phyloP scores from a whole-genome alignment of 306 rosid genomes.

The Rosa chinensis region DNA sequence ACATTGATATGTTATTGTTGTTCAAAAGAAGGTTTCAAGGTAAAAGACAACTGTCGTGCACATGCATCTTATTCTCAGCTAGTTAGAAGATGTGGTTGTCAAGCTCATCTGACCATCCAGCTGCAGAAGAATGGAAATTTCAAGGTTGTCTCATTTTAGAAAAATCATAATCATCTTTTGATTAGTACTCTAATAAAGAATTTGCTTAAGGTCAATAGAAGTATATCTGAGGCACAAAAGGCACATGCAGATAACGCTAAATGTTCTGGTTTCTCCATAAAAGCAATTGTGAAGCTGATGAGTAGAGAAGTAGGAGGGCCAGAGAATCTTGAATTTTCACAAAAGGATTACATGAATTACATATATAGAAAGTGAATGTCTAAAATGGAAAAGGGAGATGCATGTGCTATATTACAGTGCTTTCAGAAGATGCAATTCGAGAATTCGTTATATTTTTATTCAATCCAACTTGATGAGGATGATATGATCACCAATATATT shows the following conservation, averaged over 20 bases:
- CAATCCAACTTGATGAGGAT: background rate
- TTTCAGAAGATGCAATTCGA: background rate
- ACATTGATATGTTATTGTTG: background rate
- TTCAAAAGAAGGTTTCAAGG: background rate
- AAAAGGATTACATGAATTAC: background rate
- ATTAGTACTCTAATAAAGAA: background rate
- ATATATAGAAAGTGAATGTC: background rate
- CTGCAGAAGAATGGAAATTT: background rate
- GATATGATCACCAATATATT: constrained; percentile 1
- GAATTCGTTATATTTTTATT: background rate
- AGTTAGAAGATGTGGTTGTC: background rate
- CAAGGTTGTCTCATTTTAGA: background rate
- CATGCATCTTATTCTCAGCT: background rate
- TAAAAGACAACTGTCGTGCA: background rate
- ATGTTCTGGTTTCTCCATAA: background rate
- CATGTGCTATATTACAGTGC: background rate
- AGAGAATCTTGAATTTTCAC: background rate
- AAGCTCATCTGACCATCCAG: background rate
- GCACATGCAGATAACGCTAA: background rate
- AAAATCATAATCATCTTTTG: background rate
- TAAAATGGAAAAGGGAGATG: background rate
- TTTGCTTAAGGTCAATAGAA: background rate
- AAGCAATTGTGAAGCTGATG: background rate
- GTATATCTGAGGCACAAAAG: background rate
- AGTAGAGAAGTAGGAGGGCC: background rate